Evolutionary conservation across 805 yeast genomes (phyloP).

Genomic region (Metschnikowia continentalis): DNA sequence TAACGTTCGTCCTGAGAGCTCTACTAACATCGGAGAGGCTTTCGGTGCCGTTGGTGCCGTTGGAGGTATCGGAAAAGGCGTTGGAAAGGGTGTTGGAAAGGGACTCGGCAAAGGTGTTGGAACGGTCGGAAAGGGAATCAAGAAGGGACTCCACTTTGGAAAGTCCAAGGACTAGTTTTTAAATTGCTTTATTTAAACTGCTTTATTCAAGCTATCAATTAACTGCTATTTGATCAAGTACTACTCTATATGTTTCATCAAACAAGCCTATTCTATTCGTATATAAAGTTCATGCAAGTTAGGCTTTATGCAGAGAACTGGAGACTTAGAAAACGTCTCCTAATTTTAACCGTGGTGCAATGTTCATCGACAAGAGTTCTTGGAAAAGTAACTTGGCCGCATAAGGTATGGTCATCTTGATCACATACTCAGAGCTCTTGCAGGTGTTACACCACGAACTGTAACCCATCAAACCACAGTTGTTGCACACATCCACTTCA

Average conservation of each 20-base stretch:
- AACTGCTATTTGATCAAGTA: too few species aligned
- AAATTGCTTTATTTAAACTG: too few species aligned
- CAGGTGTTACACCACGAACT: slow-evolving; percentile 98
- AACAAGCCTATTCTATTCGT: neutral
- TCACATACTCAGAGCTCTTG: slow-evolving; percentile 78
- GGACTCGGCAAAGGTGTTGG: slow-evolving; percentile 33
- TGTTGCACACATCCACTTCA: slow-evolving; percentile 91
- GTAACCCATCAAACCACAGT: slow-evolving; percentile 96
- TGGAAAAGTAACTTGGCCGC: slow-evolving; percentile 98
- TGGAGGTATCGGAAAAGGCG: slow-evolving; percentile 18
- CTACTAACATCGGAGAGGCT: slow-evolving; percentile 41
- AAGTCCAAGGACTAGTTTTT: slow-evolving; percentile 10
- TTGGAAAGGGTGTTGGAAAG: slow-evolving; percentile 19
- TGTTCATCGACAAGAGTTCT: slow-evolving; percentile 96
- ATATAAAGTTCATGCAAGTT: neutral
- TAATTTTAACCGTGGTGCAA: slow-evolving; percentile 89
- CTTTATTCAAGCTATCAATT: too few species aligned
- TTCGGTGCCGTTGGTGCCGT: slow-evolving; percentile 36
- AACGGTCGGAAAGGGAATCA: slow-evolving; percentile 30
- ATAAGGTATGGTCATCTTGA: slow-evolving; percentile 94
- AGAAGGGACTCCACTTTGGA: slow-evolving; percentile 36
- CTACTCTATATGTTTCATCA: neutral
- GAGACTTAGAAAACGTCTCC: slow-evolving; percentile 68
- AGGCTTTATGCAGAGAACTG: slow-evolving; percentile 1
- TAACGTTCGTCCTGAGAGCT: slow-evolving; percentile 30